These are phyloP conservation scores for Kluyveromyces lactis DNA, from an alignment of 805 yeast genomes.

Conservation along the genomic window DNA sequence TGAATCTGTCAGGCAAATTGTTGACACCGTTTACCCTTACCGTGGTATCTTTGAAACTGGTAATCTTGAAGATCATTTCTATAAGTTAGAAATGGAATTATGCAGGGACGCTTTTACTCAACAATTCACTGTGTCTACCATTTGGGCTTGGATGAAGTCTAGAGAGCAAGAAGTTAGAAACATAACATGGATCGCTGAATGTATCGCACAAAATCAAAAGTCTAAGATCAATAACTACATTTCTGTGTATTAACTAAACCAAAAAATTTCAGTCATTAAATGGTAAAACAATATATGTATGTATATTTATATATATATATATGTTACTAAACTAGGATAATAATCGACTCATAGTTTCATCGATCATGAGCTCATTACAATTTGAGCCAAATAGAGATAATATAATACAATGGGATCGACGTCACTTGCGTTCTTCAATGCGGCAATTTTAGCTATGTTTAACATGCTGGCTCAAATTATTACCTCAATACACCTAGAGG, in stretches of 20 bases:
- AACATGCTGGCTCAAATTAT: constrained; percentile 33
- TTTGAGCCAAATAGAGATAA: too few relatives aligned
- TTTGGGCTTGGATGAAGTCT: constrained; percentile 96
- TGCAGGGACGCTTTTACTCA: constrained; percentile 93
- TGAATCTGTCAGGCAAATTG: constrained; percentile 66
- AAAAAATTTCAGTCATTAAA: neutral
- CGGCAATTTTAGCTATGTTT: too few relatives aligned
- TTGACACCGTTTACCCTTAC: constrained; percentile 59
- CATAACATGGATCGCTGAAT: constrained; percentile 99
- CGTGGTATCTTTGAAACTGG: constrained; percentile 46
- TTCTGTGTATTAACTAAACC: constrained; percentile 56
- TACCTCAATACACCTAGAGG: constrained; percentile 50
- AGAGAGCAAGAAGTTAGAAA: constrained; percentile 96
- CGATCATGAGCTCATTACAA: too few relatives aligned
- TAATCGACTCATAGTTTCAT: too few relatives aligned
- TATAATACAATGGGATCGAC: too few relatives aligned
- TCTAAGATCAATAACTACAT: constrained; percentile 88
- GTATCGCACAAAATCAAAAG: constrained; percentile 97
- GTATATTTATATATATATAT: too few relatives aligned
- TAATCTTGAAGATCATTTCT: constrained; percentile 88
- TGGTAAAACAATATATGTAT: too few relatives aligned
- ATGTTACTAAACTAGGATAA: too few relatives aligned
- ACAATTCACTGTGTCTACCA: constrained; percentile 81
- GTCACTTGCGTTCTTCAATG: too few relatives aligned
- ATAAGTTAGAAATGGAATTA: constrained; percentile 82